Base-by-base conservation (phyloP, 495 filamentous ascomycete species). In the Hypoxylon lenormandii region DNA sequence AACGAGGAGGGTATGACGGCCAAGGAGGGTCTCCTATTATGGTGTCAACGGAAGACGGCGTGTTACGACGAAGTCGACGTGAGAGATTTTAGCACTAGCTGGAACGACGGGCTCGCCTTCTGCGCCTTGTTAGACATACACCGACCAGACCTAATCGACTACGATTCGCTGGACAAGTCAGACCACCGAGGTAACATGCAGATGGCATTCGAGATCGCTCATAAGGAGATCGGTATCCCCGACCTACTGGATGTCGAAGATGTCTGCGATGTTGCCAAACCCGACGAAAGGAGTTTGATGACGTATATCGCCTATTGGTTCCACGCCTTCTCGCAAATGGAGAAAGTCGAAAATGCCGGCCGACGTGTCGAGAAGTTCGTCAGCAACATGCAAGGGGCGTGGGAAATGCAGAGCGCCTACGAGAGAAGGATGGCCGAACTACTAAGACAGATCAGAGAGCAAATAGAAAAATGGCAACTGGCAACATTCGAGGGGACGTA, bases 301-400 rank as follows among this genome's bases (percentile, higher is more conserved):
- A 98, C 95, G 5, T 98, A 98, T 75, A 98, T 98, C 69, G 95
- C 95, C 62, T 98, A 98, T 79, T 98, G 96, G 95, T 98, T 98
- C 85, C 95, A 98, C 72, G 96, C 95, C 60, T 98, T 98, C 74
- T 97, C 94, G 19, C 93, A 97, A 74, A 92, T 98, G 87, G 95
- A 98, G 78, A 86, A 93, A 66, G 96, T 98, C 11, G 95, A 98
- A 75, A 98, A 98, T 76, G 96, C 96, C 1, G 95, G 95, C 2
- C 86, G 95, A 56, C 87, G 95, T 60, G 95, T 98, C 2, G 95
- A 98, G 82, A 98, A 98, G 81, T 98, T 98, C 70, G 91, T 98
- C 46, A 92, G 91, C 74, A 97, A 95, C 74, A 98, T 98, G 95
- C 93, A 97, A 68, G 95, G 94, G n/a, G 93, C 95, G 3, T 98